These are phyloP conservation scores for Angomonas ambiguus DNA, from an alignment of 208 protist species.

Conservation along the genomic window DNA sequence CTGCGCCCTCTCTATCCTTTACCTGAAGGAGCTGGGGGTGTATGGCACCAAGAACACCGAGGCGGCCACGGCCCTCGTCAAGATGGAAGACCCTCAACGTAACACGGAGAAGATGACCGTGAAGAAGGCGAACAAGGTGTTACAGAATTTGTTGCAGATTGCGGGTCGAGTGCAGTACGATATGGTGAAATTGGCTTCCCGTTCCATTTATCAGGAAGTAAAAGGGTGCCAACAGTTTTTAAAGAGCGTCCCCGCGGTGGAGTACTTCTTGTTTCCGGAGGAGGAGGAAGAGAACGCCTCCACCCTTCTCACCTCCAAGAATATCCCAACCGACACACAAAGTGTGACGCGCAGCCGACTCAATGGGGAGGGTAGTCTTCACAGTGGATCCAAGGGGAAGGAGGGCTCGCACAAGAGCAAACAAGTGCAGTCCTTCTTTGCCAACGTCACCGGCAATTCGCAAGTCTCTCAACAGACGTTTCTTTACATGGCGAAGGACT, in stretches of 20 bases:
- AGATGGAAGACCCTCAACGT: neutral
- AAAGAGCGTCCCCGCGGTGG: neutral
- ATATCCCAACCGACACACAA: constrained; percentile 8
- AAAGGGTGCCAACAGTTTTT: constrained; percentile 1
- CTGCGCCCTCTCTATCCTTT: constrained; percentile 5
- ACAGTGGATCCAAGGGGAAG: constrained; percentile 10
- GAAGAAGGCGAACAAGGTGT: constrained; percentile 7
- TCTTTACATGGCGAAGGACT: constrained; percentile 16
- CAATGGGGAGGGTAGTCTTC: constrained; percentile 5
- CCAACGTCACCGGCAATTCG: constrained; percentile 11
- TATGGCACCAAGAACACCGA: neutral
- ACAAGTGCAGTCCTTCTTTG: constrained; percentile 12
- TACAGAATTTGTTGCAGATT: neutral
- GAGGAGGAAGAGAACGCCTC: constrained; percentile 11
- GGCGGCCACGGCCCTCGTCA: neutral
- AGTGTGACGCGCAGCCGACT: neutral
- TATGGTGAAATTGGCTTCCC: neutral
- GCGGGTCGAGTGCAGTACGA: neutral
- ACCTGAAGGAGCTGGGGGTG: constrained; percentile 8
- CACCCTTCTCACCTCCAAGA: neutral
- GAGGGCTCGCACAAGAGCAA: constrained; percentile 8
- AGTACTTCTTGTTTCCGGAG: constrained; percentile 14
- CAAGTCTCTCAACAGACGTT: constrained; percentile 15
- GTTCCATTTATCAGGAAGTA: neutral
- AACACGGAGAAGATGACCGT: constrained; percentile 9